Evolutionary conservation across 768 basidiomycete genomes (phyloP), one percentile per base, ranked within the genome.

Genomic region (Dacryopinax spathularia): DNA sequence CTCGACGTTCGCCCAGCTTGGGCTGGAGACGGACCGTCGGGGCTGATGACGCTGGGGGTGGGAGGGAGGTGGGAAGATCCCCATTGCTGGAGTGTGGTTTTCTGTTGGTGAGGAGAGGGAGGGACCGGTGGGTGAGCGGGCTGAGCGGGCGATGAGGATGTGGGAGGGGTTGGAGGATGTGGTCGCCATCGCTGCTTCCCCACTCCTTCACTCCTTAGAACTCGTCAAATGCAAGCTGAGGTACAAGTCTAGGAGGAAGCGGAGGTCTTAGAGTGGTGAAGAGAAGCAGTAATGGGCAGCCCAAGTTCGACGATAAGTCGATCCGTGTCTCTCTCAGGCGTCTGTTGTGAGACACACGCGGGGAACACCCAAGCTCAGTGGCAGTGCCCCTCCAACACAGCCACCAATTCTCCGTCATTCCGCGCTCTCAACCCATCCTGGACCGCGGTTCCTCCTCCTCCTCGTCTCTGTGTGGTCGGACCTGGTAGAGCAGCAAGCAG

Each of bases 121-220:
- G 0, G 89, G 89, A 5, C 87, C 86, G 1, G 87, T 84, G 2
- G 77, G 79, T 13, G 88, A 86, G 37, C 89, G 80, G 18, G 90
- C 89, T 68, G 88, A 87, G 69, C 90, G 84, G 9, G 90, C 90
- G 66, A 92, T 91, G 71, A 92, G 86, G 67, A 91, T 88, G 71
- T 91, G 89, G 7, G 89, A 86, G 1, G 89, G 89, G 71, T 91
- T 88, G 48, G 84, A 37, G 16, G 35, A 44, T 9, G 25, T 22
- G 41, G 33, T 22, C 9, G 35, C n/a, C 22, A 27, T 48, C 62
- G 18, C 25, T 44, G 35, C 25, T 22, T 31, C 39, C 27, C 9
- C 37, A 15, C 25, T 27, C 56, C 56, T 60, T 39, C 37, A n/a
- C n/a, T n/a, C n/a, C n/a, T n/a, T n/a, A n/a, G n/a, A n/a, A n/a